Evolutionary conservation across 257 asterid genomes (phyloP).

Genomic region (Gentiana macrophylla): DNA sequence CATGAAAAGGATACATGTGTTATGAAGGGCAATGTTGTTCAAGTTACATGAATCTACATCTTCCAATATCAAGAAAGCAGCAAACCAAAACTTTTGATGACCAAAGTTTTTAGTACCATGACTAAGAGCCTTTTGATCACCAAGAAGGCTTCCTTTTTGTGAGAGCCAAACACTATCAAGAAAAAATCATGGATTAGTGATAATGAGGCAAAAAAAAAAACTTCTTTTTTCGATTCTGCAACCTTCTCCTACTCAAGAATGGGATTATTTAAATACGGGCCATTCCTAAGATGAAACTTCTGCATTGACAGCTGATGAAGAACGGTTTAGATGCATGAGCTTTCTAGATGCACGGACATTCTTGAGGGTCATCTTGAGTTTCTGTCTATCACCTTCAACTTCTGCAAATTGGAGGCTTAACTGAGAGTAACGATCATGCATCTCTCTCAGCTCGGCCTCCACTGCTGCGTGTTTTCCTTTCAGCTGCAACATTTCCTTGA

Average conservation of each 20-base stretch:
- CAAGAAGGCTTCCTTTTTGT: too few species aligned
- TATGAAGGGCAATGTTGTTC: slow-evolving; percentile 1
- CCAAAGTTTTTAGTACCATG: slow-evolving; percentile 3
- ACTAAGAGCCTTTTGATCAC: neutral
- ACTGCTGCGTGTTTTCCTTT: slow-evolving; percentile 54
- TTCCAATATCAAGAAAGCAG: slow-evolving; percentile 5
- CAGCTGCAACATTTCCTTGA: slow-evolving; percentile 72
- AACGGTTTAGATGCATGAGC: slow-evolving; percentile 19
- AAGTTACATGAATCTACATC: slow-evolving; percentile 15
- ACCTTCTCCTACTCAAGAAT: neutral
- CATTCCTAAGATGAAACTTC: slow-evolving; percentile 28
- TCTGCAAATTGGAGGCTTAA: slow-evolving; percentile 93
- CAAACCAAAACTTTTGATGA: slow-evolving; percentile 17
- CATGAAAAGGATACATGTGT: slow-evolving; percentile 2
- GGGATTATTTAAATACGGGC: neutral
- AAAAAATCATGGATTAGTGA: too few species aligned
- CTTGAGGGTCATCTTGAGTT: slow-evolving; percentile 76
- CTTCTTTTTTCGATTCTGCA: neutral
- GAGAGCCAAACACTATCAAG: too few species aligned
- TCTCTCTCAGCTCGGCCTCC: slow-evolving; percentile 76
- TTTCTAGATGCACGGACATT: slow-evolving; percentile 50
- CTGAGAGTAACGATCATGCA: slow-evolving; percentile 82
- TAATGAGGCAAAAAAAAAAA: too few species aligned
- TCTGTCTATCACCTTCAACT: slow-evolving; percentile 96
- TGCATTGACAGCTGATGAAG: slow-evolving; percentile 31